These are phyloP conservation scores for Osmozyma mogii DNA, from an alignment of 805 yeast species.

Conservation along the genomic window DNA sequence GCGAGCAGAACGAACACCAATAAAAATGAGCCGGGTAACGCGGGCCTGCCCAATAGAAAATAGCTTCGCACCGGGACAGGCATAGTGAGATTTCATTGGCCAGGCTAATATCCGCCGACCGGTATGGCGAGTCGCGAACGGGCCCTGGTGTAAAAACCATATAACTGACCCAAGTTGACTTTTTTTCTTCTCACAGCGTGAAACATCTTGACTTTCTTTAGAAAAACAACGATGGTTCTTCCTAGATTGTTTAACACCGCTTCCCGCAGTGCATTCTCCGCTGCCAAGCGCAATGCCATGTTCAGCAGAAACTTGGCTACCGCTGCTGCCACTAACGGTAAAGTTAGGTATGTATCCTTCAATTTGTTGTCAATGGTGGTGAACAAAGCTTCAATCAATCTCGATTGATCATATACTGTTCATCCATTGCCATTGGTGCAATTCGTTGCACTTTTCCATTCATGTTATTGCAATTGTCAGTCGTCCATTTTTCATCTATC, in stretches of 20 bases:
- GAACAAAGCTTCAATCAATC: too few relatives aligned
- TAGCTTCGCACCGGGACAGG: conserved; percentile 15
- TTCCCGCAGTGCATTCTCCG: conserved; percentile 82
- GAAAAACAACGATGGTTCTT: conserved; percentile 45
- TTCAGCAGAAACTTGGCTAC: conserved; percentile 73
- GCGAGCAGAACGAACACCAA: background rate
- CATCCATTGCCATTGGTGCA: too few relatives aligned
- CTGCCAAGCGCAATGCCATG: conserved; percentile 76
- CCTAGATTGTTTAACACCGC: conserved; percentile 44
- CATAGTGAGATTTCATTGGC: conserved; percentile 18
- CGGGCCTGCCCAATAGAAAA: conserved; percentile 18
- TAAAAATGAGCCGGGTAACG: conserved; percentile 13
- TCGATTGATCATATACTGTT: too few relatives aligned
- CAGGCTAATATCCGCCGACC: conserved; percentile 13
- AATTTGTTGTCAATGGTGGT: conserved; percentile 4
- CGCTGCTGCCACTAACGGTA: conserved; percentile 70
- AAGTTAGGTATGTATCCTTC: conserved; percentile 66
- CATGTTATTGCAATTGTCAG: too few relatives aligned
- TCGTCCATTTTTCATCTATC: too few relatives aligned
- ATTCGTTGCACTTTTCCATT: too few relatives aligned
- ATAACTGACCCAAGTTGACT: conserved; percentile 10
- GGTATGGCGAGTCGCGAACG: conserved; percentile 14
- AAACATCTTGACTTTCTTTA: conserved; percentile 14
- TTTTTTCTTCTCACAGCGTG: conserved; percentile 12
- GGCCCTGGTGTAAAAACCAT: conserved; percentile 12